These are phyloP conservation scores for Eucalyptus paniculata DNA, from an alignment of 345 rosid genomes.

Conservation along the genomic window DNA sequence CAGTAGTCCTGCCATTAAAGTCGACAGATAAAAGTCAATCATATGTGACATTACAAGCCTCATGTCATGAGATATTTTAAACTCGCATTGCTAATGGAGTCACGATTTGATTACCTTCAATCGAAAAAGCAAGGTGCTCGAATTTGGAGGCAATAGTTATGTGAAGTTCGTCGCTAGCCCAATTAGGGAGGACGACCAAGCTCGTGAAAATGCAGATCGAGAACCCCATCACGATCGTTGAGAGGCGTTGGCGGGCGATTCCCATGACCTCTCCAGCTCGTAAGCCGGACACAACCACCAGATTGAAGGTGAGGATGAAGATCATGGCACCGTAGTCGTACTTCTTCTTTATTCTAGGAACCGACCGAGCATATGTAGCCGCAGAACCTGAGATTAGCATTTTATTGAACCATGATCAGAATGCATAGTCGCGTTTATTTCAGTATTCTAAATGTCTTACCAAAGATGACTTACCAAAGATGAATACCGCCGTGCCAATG, in stretches of 20 bases:
- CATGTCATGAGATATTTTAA: background rate
- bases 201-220: conserved; percentile 36
- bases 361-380: conserved; percentile 51
- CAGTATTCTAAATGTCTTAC: conserved; percentile 9
- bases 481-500: conserved; percentile 28
- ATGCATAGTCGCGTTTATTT: background rate
- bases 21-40: background rate
- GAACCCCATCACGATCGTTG: conserved; percentile 63
- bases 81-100: background rate
- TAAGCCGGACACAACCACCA: conserved; percentile 65
- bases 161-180: conserved; percentile 94
- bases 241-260: conserved; percentile 54
- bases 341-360: conserved; percentile 45
- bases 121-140: conserved; percentile 36
- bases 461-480: conserved; percentile 45
- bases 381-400: conserved; percentile 29
- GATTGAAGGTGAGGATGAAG: conserved; percentile 71
- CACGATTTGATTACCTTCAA: conserved; percentile 35
- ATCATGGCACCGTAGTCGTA: conserved; percentile 67
- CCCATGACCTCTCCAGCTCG: conserved; percentile 32
- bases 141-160: conserved; percentile 41
- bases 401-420: background rate
- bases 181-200: conserved; percentile 56
- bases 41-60: background rate
- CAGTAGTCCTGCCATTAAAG: conserved; percentile 18